These are phyloP conservation scores for Claviceps humidiphila DNA, from an alignment of 2,329 filamentous ascomycete species.

Conservation along the genomic window DNA sequence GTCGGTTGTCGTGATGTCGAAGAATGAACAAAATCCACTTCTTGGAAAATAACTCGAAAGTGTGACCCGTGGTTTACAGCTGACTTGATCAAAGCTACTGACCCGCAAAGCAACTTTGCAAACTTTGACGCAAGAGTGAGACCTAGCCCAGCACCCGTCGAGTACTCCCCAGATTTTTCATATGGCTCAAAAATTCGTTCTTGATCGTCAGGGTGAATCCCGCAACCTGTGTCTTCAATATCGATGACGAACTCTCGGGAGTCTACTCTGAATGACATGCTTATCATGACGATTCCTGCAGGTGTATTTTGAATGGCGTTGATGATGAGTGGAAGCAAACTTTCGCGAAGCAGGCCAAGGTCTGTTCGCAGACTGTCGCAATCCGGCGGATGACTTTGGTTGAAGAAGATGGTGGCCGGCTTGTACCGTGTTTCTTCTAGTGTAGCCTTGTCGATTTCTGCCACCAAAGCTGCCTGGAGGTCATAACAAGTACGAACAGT, in stretches of 20 bases:
- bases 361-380: slow-evolving; percentile 22
- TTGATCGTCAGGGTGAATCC: slow-evolving; percentile 8
- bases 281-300: neutral
- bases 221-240: neutral
- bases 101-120: slow-evolving; percentile 25
- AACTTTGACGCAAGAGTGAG: slow-evolving; percentile 28
- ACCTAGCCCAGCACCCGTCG: slow-evolving; percentile 22
- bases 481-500: slow-evolving; percentile 7
- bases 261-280: neutral
- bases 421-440: neutral
- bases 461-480: neutral
- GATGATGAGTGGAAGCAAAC: slow-evolving; percentile 25
- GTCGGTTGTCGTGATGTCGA: neutral
- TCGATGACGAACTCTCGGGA: neutral
- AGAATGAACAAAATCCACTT: neutral
- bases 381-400: slow-evolving; percentile 3
- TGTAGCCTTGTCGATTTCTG: neutral
- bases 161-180: slow-evolving; percentile 25
- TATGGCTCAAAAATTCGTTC: slow-evolving; percentile 29
- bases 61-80: neutral
- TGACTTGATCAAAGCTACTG: slow-evolving; percentile 19
- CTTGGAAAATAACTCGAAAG: neutral
- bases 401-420: neutral
- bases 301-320: slow-evolving; percentile 29
- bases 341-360: slow-evolving; percentile 26